Conservation (phyloP, 495 filamentous ascomycete genomes). For the Hypoxylon fuscum region DNA sequence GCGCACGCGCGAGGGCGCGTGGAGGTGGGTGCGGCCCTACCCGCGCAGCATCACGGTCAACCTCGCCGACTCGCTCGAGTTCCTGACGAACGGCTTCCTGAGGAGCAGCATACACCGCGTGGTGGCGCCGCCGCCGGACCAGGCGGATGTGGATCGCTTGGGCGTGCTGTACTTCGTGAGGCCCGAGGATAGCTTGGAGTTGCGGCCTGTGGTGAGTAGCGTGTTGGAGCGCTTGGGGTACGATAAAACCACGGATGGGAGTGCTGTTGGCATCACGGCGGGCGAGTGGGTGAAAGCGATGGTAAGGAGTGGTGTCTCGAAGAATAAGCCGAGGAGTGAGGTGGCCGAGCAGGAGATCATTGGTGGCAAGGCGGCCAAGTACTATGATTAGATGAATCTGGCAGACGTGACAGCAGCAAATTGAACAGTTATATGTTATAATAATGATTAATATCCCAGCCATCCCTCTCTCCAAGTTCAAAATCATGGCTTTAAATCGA, state of each 20-base stretch:
- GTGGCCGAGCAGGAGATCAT: constrained; percentile 41
- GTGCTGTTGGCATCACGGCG: constrained; percentile 51
- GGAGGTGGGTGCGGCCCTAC: constrained; percentile 62
- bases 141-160: constrained; percentile 60
- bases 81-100: constrained; percentile 59
- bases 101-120: constrained; percentile 65
- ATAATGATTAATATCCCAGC: neutral
- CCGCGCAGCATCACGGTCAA: constrained; percentile 65
- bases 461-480: neutral
- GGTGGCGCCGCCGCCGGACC: constrained; percentile 59
- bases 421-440: constrained; percentile 1
- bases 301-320: constrained; percentile 40
- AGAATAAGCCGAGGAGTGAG: constrained; percentile 34
- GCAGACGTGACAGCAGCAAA: neutral
- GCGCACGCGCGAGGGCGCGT: constrained; percentile 56
- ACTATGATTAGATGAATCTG: constrained; percentile 39
- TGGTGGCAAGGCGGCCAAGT: constrained; percentile 41
- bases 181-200: constrained; percentile 42
- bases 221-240: constrained; percentile 45
- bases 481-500: neutral
- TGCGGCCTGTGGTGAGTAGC: constrained; percentile 45
- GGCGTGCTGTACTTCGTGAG: constrained; percentile 61
- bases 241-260: constrained; percentile 44
- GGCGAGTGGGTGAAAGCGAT: constrained; percentile 55
- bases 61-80: constrained; percentile 60